Evolutionary conservation across 2,329 filamentous ascomycete species (phyloP), one percentile per base, ranked within the genome.

Genomic region (Colletotrichum abscissum): DNA sequence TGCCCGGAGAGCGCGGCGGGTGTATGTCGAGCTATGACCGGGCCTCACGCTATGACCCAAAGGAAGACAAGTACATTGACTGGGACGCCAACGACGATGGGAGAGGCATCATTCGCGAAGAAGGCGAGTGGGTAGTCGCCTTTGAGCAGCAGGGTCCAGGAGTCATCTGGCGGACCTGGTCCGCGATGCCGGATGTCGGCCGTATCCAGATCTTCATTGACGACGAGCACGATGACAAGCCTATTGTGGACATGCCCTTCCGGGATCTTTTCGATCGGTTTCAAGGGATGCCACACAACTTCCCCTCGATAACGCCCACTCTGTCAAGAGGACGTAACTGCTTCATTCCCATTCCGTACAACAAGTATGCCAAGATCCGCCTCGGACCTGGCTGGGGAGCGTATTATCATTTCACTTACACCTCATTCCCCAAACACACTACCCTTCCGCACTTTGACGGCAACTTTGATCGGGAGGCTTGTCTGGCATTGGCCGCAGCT

Each of bases 21-120:
- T 73, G 70, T 38, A 73, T 73, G 70, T 73, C 70, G 28, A 73
- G 70, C 67, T 70, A 73, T 69, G 70, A 73, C 60, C 67, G 70
- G 2, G 54, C 54, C 24, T 73, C 70, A n/a, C 66, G 67, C 55
- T 73, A 73, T 35, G 70, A 73, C 60, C 70, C 70, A 16, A 46
- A 73, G 1, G 42, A 57, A 12, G 70, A 69, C 55, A 60, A 55
- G n/a, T 73, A 73, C 60, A 70, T 73, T 2, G 67, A 73, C 67
- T 73, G 70, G 70, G 70, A 73, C 42, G 70, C 70, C 26, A 73
- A 73, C 19, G 70, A 73, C 26, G 70, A 73, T 26, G 70, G 70
- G 9, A 16, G 55, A 11, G 70, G 70, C 42, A 57, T 73, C 55
- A 70, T 73, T 9, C 70, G 70, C 7, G 55, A 73, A 38, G 70